Conservation (phyloP, 1,284 basidiomycete species). For the Tausonia pullulans region DNA sequence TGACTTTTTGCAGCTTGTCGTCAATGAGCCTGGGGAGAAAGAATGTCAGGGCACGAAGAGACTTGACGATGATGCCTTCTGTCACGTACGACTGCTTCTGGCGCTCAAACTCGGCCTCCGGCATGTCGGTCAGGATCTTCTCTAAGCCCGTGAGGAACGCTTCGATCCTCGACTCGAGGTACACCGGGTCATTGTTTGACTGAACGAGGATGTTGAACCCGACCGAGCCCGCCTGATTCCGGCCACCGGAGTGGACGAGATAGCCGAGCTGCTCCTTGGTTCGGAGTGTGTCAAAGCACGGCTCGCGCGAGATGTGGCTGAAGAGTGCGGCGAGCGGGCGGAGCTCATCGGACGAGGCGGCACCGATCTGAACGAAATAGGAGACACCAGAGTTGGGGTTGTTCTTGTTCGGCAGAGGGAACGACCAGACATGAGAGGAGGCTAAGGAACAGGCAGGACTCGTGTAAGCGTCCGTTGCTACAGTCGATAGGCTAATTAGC, state of each 20-base stretch:
- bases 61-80: too few relatives aligned
- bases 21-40: conserved; percentile 42
- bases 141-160: conserved; percentile 65
- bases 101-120: conserved; percentile 49
- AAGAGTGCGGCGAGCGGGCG: conserved; percentile 35
- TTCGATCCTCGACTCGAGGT: conserved; percentile 80
- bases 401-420: conserved; percentile 67
- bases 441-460: conserved; percentile 34
- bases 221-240: conserved; percentile 48
- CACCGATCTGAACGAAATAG: conserved; percentile 59
- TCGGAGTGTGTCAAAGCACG: conserved; percentile 86
- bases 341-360: conserved; percentile 41
- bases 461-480: neutral
- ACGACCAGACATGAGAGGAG: conserved; percentile 58
- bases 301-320: conserved; percentile 71
- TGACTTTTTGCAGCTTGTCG: conserved; percentile 60
- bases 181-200: conserved; percentile 72
- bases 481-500: too few relatives aligned
- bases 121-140: conserved; percentile 46
- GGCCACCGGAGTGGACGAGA: conserved; percentile 52
- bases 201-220: conserved; percentile 85
- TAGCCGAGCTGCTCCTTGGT: conserved; percentile 97
- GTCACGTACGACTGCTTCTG: conserved; percentile 39
- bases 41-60: too few relatives aligned
- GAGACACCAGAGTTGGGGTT: conserved; percentile 77